Evolutionary conservation across 805 yeast species (phyloP).

Genomic region (Wickerhamomyces subpelliculosus): DNA sequence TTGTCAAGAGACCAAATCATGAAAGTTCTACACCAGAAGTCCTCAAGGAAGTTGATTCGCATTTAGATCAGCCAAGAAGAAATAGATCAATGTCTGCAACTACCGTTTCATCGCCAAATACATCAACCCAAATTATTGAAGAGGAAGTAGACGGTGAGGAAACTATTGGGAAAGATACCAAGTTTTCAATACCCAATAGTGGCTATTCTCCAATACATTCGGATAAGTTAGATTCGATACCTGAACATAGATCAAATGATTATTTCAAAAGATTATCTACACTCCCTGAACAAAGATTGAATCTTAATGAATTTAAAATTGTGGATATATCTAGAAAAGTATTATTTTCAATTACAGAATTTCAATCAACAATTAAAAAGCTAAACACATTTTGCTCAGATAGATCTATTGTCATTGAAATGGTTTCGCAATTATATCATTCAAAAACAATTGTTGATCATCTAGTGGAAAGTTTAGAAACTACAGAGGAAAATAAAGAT

Average conservation of each 20-base stretch:
- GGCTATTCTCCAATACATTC: slow-evolving; percentile 7
- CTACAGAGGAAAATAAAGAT: slow-evolving; percentile 35
- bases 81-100: slow-evolving; percentile 17
- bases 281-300: slow-evolving; percentile 40
- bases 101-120: not conserved
- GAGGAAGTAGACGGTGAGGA: not conserved
- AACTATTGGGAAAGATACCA: not conserved
- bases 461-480: slow-evolving; percentile 49
- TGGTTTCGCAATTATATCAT: slow-evolving; percentile 43
- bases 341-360: slow-evolving; percentile 55
- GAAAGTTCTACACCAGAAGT: slow-evolving; percentile 6
- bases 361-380: slow-evolving; percentile 52
- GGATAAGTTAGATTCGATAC: slow-evolving; percentile 11
- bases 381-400: slow-evolving; percentile 53
- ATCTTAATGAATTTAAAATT: slow-evolving; percentile 16
- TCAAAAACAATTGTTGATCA: slow-evolving; percentile 50
- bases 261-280: slow-evolving; percentile 61
- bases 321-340: slow-evolving; percentile 52
- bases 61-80: slow-evolving; percentile 9
- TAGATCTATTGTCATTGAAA: slow-evolving; percentile 44
- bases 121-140: not conserved
- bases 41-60: not conserved
- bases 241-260: slow-evolving; percentile 50
- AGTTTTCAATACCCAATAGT: too few relatives aligned
- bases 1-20: slow-evolving; percentile 36